A percentile compares a stretch with the other conserved stretches of the same genome.
Conservation (phyloP, 2,329 filamentous ascomycete species). For the Hypocreales sp. region DNA sequence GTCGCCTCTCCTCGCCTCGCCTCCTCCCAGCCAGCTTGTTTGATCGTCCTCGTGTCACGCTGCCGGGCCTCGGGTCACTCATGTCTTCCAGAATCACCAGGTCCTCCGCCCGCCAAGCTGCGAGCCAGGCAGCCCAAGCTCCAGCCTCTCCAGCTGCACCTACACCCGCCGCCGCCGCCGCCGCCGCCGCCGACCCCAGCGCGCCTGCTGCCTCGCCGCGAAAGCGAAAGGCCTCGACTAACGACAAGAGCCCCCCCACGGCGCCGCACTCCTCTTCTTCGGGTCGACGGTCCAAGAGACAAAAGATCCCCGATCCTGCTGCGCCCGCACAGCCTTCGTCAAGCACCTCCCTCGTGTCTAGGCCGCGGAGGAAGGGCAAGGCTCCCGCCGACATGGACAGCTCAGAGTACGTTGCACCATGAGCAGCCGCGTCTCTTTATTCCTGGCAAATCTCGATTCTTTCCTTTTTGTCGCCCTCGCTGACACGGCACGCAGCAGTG, state of each 20-base stretch:
- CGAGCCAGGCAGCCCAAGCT: conserved; percentile 38
- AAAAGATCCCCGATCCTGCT: conserved; percentile 42
- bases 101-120: conserved; percentile 82
- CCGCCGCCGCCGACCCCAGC: conserved; percentile 18
- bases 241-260: conserved; percentile 29
- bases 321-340: conserved; percentile 17
- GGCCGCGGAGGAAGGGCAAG: conserved; percentile 45
- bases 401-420: conserved; percentile 38
- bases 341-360: conserved; percentile 15
- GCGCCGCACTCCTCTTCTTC: conserved; percentile 16
- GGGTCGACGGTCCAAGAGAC: conserved; percentile 53
- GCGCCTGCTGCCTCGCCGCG: conserved; percentile 21
- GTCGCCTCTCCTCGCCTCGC: background rate
- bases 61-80: conserved; percentile 34
- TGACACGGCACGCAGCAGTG: conserved; percentile 9
- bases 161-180: conserved; percentile 17
- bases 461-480: background rate
- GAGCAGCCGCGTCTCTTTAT: too few relatives aligned
- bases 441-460: too few relatives aligned
- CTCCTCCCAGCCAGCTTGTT: conserved; percentile 7
- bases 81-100: conserved; percentile 96
- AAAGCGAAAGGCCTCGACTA: conserved; percentile 61
- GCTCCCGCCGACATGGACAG: conserved; percentile 54
- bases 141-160: conserved; percentile 20
- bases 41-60: conserved; percentile 11